Conservation (phyloP, 2,329 filamentous ascomycete species). For the Rugonectria rugulosa region DNA sequence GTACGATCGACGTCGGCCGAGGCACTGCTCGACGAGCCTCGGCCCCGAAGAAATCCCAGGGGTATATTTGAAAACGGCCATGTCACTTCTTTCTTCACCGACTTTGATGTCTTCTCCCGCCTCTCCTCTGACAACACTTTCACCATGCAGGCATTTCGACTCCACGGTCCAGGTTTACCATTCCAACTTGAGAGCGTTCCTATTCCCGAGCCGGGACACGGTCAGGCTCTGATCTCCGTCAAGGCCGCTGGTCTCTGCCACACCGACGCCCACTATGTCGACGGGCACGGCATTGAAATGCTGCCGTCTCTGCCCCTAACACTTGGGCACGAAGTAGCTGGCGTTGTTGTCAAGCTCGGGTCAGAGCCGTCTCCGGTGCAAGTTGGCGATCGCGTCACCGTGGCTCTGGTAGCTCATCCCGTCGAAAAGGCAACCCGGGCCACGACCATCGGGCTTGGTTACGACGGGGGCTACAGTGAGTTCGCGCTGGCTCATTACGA, state of each 20-base stretch:
- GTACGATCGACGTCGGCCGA: not conserved
- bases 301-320: conserved; percentile 13
- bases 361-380: conserved; percentile 7
- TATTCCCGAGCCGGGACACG: conserved; percentile 12
- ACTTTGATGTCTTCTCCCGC: not conserved
- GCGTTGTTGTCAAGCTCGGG: conserved; percentile 16
- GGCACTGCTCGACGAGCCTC: not conserved
- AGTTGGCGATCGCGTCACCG: conserved; percentile 17
- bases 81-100: not conserved
- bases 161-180: not conserved
- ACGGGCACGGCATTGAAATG: conserved; percentile 13
- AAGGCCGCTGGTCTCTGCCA: conserved; percentile 21
- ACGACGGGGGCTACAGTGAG: conserved; percentile 8
- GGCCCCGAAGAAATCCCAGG: not conserved
- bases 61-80: not conserved
- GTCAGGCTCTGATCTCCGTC: conserved; percentile 17
- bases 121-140: not conserved
- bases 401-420: conserved; percentile 18
- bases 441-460: conserved; percentile 8
- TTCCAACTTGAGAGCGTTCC: conserved; percentile 11
- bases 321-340: conserved; percentile 20
- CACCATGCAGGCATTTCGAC: conserved; percentile 22
- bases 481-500: conserved; percentile 8
- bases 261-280: conserved; percentile 16
- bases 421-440: conserved; percentile 8